A percentile compares a stretch with the other conserved stretches of the same genome.
phyloP scores from a whole-genome alignment of 805 yeast species.

The Ogataea ramenticola region DNA sequence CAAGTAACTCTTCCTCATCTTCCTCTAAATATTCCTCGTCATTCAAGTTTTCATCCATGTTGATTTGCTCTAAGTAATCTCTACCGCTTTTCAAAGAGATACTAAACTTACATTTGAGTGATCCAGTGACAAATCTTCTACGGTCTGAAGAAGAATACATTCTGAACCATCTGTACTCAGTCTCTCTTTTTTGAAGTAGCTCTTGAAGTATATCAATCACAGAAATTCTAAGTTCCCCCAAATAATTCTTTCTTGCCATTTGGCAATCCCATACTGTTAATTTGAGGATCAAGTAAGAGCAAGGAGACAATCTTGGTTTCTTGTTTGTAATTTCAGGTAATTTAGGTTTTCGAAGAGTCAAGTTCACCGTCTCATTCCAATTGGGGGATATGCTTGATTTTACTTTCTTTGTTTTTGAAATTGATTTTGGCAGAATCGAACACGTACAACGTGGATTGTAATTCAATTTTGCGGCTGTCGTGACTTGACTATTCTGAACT shows the following conservation, averaged over 20 bases:
- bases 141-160: slow-evolving; percentile 18
- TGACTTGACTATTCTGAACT: neutral
- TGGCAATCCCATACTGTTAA: slow-evolving; percentile 15
- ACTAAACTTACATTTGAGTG: slow-evolving; percentile 15
- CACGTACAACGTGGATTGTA: slow-evolving; percentile 16
- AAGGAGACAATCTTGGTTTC: slow-evolving; percentile 3
- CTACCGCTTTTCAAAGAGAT: slow-evolving; percentile 5
- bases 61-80: neutral
- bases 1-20: slow-evolving; percentile 9
- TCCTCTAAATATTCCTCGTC: slow-evolving; percentile 10
- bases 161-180: slow-evolving; percentile 14
- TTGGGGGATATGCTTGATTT: slow-evolving; percentile 10
- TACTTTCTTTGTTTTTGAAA: slow-evolving; percentile 10
- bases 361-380: slow-evolving; percentile 12
- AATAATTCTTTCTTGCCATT: slow-evolving; percentile 14
- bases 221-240: slow-evolving; percentile 23
- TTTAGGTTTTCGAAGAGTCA: slow-evolving; percentile 5
- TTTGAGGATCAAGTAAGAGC: slow-evolving; percentile 10
- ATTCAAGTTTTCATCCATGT: neutral
- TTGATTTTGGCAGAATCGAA: slow-evolving; percentile 9
- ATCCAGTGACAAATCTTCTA: slow-evolving; percentile 21
- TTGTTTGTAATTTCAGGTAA: neutral
- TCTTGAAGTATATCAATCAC: slow-evolving; percentile 14
- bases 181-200: slow-evolving; percentile 5
- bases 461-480: neutral